Evolutionary conservation across 2,329 filamentous ascomycete species (phyloP).

Genomic region (Alternaria arborescens): DNA sequence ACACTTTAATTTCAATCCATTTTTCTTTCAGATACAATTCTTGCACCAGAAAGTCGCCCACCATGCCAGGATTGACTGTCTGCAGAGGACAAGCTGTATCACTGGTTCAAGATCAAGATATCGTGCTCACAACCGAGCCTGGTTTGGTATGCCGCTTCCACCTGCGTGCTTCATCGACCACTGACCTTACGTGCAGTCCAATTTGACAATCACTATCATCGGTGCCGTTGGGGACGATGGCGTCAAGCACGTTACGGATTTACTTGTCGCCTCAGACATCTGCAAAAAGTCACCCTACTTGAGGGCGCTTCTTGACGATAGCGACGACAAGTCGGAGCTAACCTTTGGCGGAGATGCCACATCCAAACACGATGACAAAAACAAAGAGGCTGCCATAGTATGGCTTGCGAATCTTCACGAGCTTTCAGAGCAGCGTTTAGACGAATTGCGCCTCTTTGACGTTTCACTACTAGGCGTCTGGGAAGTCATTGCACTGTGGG

Average conservation of each 20-base stretch:
- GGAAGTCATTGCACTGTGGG: conserved; percentile 19
- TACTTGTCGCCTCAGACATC: conserved; percentile 10
- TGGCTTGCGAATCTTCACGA: conserved; percentile 23
- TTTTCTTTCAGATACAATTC: not conserved
- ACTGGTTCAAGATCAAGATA: conserved; percentile 17
- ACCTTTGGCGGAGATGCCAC: conserved; percentile 18
- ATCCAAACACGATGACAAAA: conserved; percentile 13
- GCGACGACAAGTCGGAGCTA: conserved; percentile 18
- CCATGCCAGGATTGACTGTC: conserved; percentile 7
- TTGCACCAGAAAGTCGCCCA: not conserved
- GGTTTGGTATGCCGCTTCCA: not conserved
- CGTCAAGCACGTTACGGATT: conserved; percentile 20
- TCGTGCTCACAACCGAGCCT: conserved; percentile 11
- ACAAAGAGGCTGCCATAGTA: conserved; percentile 19
- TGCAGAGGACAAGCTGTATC: conserved; percentile 9
- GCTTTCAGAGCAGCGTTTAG: conserved; percentile 17
- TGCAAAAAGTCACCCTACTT: conserved; percentile 20
- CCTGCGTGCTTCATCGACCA: not conserved
- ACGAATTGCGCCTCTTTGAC: conserved; percentile 18
- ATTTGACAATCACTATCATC: conserved; percentile 21
- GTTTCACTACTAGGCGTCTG: conserved; percentile 22
- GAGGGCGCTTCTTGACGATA: conserved; percentile 3
- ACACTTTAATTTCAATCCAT: not conserved
- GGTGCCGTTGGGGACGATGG: conserved; percentile 12
- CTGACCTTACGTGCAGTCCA: conserved; percentile 1